Conservation (phyloP, 768 basidiomycete species). For the Boletus pseudo-olivaceus region DNA sequence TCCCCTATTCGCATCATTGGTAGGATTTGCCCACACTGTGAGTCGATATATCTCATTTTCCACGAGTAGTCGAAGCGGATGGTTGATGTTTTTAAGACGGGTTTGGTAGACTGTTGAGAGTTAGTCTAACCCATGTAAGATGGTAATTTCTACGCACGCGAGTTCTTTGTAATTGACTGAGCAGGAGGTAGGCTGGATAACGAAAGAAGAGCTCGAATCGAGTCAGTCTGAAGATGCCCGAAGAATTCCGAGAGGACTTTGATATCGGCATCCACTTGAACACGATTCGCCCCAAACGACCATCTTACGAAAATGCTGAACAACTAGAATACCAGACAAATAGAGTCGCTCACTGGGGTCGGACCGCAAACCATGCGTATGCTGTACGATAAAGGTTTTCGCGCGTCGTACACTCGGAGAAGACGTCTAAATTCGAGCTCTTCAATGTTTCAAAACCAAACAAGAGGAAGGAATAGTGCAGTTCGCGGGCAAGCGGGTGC, state of each 20-base stretch:
- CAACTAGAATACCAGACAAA: not conserved
- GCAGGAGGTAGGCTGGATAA: slow-evolving; percentile 61
- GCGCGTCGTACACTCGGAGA: slow-evolving; percentile 73
- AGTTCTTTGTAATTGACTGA: slow-evolving; percentile 41
- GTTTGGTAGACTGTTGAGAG: slow-evolving; percentile 47
- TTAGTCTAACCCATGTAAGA: slow-evolving; percentile 3
- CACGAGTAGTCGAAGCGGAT: slow-evolving; percentile 76
- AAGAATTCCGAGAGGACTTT: slow-evolving; percentile 84
- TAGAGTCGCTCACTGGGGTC: slow-evolving; percentile 73
- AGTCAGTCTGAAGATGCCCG: slow-evolving; percentile 70
- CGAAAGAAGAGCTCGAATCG: slow-evolving; percentile 51
- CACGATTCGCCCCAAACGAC: slow-evolving; percentile 93
- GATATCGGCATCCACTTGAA: slow-evolving; percentile 86
- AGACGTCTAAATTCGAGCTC: slow-evolving; percentile 80
- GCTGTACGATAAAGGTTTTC: slow-evolving; percentile 75
- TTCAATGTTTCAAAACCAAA: slow-evolving; percentile 92
- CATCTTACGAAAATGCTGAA: slow-evolving; percentile 52
- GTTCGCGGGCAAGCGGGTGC: slow-evolving; percentile 87
- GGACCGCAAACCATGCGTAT: slow-evolving; percentile 89
- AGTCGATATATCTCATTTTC: slow-evolving; percentile 89
- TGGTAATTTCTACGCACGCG: slow-evolving; percentile 34
- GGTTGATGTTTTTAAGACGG: slow-evolving; percentile 63
- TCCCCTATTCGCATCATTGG: slow-evolving; percentile 70
- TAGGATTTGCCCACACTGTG: slow-evolving; percentile 87
- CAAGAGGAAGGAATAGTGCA: slow-evolving; percentile 83